Conservation (phyloP, 208 protist genomes). For the Acanthamoeba castellanii region DNA sequence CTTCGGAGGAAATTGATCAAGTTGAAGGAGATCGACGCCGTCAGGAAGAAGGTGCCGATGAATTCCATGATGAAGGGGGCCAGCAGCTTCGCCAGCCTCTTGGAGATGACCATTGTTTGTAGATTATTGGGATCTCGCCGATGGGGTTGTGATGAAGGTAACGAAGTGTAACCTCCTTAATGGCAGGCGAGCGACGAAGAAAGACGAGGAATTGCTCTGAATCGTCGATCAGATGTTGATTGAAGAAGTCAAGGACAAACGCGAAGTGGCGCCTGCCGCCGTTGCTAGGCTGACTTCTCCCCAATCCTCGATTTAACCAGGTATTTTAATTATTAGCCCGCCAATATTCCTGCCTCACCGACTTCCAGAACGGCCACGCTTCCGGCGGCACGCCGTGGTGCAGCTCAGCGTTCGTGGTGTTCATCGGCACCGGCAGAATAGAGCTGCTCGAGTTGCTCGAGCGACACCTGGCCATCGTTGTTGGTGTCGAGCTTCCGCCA, state of each 20-base stretch:
- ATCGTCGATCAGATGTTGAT: no score
- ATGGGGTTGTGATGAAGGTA: background rate
- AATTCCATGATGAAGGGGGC: constrained; percentile 64
- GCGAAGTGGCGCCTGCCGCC: no score
- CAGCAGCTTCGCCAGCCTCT: constrained; percentile 40
- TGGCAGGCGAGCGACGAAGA: no score
- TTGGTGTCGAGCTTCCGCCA: constrained; percentile 1
- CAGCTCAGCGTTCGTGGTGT: background rate
- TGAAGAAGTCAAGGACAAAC: no score
- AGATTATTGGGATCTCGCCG: background rate
- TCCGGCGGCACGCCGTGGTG: no score
- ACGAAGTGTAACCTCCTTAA: no score
- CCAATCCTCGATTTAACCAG: no score
- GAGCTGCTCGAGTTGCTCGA: background rate
- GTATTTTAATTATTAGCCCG: no score
- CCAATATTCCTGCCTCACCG: no score
- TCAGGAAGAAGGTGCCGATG: constrained; percentile 72
- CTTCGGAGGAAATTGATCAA: constrained; percentile 45
- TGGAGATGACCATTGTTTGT: constrained; percentile 25
- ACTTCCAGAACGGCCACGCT: background rate
- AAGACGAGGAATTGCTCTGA: no score
- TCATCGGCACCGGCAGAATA: background rate
- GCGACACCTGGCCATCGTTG: background rate
- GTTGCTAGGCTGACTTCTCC: no score
- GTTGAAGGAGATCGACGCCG: constrained; percentile 54